Base-by-base conservation (phyloP, 495 filamentous ascomycete genomes). In the Staphylotrichum longicolle region DNA sequence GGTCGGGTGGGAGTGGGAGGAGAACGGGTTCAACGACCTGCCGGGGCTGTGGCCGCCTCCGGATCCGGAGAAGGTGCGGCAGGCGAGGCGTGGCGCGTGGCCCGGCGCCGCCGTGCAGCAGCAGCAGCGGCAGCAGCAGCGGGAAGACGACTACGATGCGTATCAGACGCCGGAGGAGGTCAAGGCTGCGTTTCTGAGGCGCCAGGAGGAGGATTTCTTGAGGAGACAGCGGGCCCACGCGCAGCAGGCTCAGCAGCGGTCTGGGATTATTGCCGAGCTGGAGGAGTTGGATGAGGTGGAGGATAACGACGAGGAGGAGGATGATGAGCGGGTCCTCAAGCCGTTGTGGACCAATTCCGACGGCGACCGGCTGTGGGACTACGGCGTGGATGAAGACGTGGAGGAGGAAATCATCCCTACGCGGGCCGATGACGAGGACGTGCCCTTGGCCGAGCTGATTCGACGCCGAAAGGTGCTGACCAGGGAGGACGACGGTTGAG, bases 11-110 rank as follows among this genome's bases (percentile, higher is more conserved):
- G 75, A 80, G 33, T 97, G 87, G 74, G 85, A 90, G 67, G 86
- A 86, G 33, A 97, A 98, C 74, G 93, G 83, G 0, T 93, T 96
- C 70, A 95, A 98, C 74, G 87, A 89, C 81, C 72, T 73, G 68
- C 67, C 65, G 3, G 73, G 71, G 56, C 67, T 77, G 60, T 98
- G 94, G 94, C 94, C 94, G 27, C 94, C 95, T 4, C 83, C 85
- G 1, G 93, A 98, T 71, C 91, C 92, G 48, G 93, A 98, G 61
- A 89, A 92, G 60, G 79, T 90, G 63, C 82, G 86, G 0, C 73
- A 78, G 44, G 48, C 47, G 2, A 67, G 62, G 45, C 61, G 69
- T 58, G 76, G 72, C 53, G 72, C 66, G 42, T 74, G 67, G 70
- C 70, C 68, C 11, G 68, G 49, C 30, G 68, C 64, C 32, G 72